phyloP scores from a whole-genome alignment of 2,329 filamentous ascomycete genomes.

The Zopfia rhizophila region DNA sequence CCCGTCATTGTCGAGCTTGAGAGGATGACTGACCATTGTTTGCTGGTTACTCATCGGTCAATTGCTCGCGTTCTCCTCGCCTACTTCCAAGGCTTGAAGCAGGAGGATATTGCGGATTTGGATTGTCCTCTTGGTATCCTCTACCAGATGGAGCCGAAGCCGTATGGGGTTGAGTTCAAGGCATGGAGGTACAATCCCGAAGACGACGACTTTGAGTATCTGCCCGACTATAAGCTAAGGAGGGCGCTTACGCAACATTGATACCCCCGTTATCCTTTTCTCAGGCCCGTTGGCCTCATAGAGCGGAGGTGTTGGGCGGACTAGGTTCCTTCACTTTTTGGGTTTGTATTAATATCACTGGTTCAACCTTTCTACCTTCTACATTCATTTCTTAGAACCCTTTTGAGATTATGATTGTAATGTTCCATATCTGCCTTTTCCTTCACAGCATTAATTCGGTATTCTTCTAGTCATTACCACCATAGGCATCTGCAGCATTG shows the following conservation, averaged over 20 bases:
- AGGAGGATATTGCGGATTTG: conserved; percentile 91
- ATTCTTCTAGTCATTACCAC: too few relatives aligned
- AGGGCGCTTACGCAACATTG: conserved; percentile 54
- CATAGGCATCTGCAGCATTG: too few relatives aligned
- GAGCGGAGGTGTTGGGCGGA: too few relatives aligned
- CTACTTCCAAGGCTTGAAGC: conserved; percentile 93
- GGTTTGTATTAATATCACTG: too few relatives aligned
- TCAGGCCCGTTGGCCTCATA: too few relatives aligned
- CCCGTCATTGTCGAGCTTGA: conserved; percentile 98
- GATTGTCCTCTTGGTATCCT: conserved; percentile 94
- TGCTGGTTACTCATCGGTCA: conserved; percentile 92
- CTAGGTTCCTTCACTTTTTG: too few relatives aligned
- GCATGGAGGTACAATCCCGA: conserved; percentile 89
- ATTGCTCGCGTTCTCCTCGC: conserved; percentile 92
- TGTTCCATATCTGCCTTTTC: too few relatives aligned
- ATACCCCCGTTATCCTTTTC: too few relatives aligned
- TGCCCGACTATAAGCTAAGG: conserved; percentile 83
- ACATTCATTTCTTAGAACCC: too few relatives aligned
- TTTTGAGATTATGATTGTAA: too few relatives aligned
- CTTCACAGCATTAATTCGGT: too few relatives aligned
- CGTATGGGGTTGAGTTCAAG: conserved; percentile 97
- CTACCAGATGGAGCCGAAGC: conserved; percentile 95
- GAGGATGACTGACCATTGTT: conserved; percentile 93
- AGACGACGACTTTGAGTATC: conserved; percentile 82
- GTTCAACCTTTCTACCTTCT: too few relatives aligned